Base-by-base conservation (phyloP, 805 yeast species). In the Candida takata region DNA sequence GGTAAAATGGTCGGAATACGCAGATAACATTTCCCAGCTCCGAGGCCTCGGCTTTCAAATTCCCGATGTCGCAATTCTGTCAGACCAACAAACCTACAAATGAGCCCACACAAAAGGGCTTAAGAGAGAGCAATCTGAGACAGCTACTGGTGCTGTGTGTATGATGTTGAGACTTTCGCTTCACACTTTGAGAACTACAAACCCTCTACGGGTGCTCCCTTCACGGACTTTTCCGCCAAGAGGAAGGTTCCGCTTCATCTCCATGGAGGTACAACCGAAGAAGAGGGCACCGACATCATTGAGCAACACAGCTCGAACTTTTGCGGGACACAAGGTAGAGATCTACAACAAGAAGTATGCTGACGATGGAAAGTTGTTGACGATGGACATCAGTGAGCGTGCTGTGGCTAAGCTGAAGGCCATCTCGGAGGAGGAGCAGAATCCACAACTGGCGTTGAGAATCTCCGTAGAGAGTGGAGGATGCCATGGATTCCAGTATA, bases 401-500 rank as follows among this genome's bases (percentile, higher is more conserved):
- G 73, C 73, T 1, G 58, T 65, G 10, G 46, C 47, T 19, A 82
- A 80, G 54, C 61, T 85, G 29, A 68, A 67, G 20, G 48, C 47
- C 4, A 68, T 85, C 8, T 68, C 76, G 10, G 47, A 54, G 6
- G 65, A 63, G 8, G 94, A 84, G 37, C 45, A 62, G 8, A 71
- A 79, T 35, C 74, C 76, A 1, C 62, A 75, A 24, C 51, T 77
- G n/a, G 85, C 86, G 0, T 62, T 90, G 14, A 65, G 82, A 34
- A 74, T 90, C 4, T 63, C 69, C 10, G 97, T 92, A 8, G 96
- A 87, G 49, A 82, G 95, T 52, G 98, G 98, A 8, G 98, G 98
- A 2, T 92, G 98, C 57, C 98, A 92, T 58, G 98, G 98, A 14
- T 92, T 85, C 60, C 97, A 92, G 59, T 92, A 92, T 54, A 72